phyloP scores from a whole-genome alignment of 1,284 basidiomycete genomes.

The Flammula alnicola region DNA sequence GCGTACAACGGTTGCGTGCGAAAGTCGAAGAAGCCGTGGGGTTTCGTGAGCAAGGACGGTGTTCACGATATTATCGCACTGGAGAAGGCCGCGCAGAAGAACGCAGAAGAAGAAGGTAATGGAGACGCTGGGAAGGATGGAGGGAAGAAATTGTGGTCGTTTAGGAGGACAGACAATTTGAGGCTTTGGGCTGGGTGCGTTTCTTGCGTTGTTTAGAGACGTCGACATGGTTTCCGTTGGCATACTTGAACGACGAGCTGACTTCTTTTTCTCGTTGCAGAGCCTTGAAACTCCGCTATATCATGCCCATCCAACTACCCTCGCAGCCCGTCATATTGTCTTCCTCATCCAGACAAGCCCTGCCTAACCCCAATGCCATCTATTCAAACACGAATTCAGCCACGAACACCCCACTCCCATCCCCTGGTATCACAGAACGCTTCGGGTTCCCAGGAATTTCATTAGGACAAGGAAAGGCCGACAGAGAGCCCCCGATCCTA shows the following conservation, averaged over 20 bases:
- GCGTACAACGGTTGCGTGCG: slow-evolving; percentile 84
- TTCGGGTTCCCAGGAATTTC: slow-evolving; percentile 9
- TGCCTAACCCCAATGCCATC: background rate
- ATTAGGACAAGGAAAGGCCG: slow-evolving; percentile 2
- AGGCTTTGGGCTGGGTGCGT: slow-evolving; percentile 79
- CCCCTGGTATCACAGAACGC: slow-evolving; percentile 19
- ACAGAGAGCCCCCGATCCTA: slow-evolving; percentile 38
- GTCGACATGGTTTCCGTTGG: too few species aligned
- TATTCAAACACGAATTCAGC: slow-evolving; percentile 6
- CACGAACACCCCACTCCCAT: slow-evolving; percentile 30
- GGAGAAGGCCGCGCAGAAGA: slow-evolving; percentile 46
- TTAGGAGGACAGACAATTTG: slow-evolving; percentile 82
- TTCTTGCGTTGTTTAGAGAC: slow-evolving; percentile 1
- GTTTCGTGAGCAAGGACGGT: slow-evolving; percentile 76
- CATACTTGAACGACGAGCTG: too few species aligned
- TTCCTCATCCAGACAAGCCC: slow-evolving; percentile 22
- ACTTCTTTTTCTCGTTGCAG: slow-evolving; percentile 43
- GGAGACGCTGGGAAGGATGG: slow-evolving; percentile 5
- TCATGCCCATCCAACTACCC: slow-evolving; percentile 67
- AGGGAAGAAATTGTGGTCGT: slow-evolving; percentile 71
- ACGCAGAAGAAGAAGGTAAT: slow-evolving; percentile 31
- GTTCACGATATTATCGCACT: slow-evolving; percentile 80
- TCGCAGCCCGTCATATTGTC: slow-evolving; percentile 36
- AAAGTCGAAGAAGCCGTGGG: slow-evolving; percentile 84
- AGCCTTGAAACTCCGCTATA: slow-evolving; percentile 81